These are phyloP conservation scores for Debaryomyces psychrophilus DNA, from an alignment of 1,139 yeast genomes.

Conservation along the genomic window DNA sequence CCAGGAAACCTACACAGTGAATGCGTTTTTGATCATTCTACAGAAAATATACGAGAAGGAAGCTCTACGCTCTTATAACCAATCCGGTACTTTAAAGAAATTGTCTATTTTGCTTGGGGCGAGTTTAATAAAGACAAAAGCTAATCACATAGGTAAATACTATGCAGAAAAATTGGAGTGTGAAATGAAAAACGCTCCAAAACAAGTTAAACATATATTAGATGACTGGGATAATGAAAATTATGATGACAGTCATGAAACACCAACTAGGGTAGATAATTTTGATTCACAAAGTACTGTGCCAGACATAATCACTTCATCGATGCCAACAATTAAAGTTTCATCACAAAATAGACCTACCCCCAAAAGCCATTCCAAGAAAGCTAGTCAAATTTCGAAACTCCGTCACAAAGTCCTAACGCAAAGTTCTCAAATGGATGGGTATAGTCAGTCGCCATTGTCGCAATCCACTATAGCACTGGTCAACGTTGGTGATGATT, in stretches of 20 bases:
- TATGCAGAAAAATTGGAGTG: conserved; percentile 16
- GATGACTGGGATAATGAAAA: conserved; percentile 31
- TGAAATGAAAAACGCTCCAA: conserved; percentile 20
- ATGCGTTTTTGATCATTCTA: conserved; percentile 14
- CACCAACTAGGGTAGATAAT: conserved; percentile 3
- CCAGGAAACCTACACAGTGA: conserved; percentile 7
- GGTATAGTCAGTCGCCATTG: conserved; percentile 10
- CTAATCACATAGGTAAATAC: conserved; percentile 14
- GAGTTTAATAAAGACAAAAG: conserved; percentile 29
- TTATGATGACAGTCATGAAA: conserved; percentile 7
- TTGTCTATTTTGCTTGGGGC: conserved; percentile 27
- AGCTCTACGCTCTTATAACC: conserved; percentile 19
- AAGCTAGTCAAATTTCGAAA: not conserved
- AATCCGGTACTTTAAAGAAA: conserved; percentile 18
- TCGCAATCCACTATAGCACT: conserved; percentile 4
- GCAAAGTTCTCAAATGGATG: conserved; percentile 3
- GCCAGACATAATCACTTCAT: conserved; percentile 14
- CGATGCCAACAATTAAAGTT: conserved; percentile 29
- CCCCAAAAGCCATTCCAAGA: conserved; percentile 13
- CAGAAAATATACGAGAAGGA: conserved; percentile 13
- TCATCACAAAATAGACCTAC: conserved; percentile 23
- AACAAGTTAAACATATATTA: conserved; percentile 26
- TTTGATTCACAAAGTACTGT: conserved; percentile 13
- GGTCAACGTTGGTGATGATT: not conserved
- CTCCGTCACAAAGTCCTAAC: conserved; percentile 6